Evolutionary conservation across 768 basidiomycete species (phyloP).

Genomic region (Lentinula sp.): DNA sequence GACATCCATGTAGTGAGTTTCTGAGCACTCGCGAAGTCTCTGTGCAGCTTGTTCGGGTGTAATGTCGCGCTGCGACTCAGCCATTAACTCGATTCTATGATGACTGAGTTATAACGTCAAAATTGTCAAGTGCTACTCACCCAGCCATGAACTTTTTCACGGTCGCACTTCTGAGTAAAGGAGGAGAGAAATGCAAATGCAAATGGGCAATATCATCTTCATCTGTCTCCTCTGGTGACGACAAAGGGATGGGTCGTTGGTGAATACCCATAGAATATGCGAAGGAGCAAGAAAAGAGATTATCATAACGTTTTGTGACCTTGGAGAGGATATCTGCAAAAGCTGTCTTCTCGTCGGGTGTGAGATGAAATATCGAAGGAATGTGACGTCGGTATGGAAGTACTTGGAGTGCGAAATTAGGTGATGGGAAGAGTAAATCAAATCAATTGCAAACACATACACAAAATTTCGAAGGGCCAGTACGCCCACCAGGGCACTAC

Average conservation of each 20-base stretch:
- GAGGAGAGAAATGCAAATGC: constrained; percentile 85
- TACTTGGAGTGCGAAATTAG: constrained; percentile 33
- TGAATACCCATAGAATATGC: constrained; percentile 95
- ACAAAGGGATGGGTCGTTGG: constrained; percentile 61
- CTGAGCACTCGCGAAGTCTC: constrained; percentile 45
- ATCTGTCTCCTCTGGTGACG: constrained; percentile 26
- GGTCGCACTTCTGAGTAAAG: constrained; percentile 73
- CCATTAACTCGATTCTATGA: constrained; percentile 81
- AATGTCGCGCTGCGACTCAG: constrained; percentile 84
- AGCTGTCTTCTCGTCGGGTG: constrained; percentile 49
- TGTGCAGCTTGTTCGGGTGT: constrained; percentile 84
- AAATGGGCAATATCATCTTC: constrained; percentile 64
- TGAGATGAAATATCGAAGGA: constrained; percentile 58
- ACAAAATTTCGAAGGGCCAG: constrained; percentile 86
- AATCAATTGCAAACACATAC: constrained; percentile 29
- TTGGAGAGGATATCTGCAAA: constrained; percentile 65
- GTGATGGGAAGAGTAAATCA: not conserved
- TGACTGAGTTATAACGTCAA: not conserved
- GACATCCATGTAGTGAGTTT: constrained; percentile 52
- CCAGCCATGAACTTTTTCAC: constrained; percentile 90
- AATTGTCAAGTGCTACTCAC: constrained; percentile 31
- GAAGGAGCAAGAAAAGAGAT: constrained; percentile 80
- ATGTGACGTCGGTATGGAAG: constrained; percentile 78
- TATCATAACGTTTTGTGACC: constrained; percentile 67
- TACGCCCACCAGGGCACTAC: constrained; percentile 94